Conservation (phyloP, 1,139 yeast species). For the Taphrina communis region DNA sequence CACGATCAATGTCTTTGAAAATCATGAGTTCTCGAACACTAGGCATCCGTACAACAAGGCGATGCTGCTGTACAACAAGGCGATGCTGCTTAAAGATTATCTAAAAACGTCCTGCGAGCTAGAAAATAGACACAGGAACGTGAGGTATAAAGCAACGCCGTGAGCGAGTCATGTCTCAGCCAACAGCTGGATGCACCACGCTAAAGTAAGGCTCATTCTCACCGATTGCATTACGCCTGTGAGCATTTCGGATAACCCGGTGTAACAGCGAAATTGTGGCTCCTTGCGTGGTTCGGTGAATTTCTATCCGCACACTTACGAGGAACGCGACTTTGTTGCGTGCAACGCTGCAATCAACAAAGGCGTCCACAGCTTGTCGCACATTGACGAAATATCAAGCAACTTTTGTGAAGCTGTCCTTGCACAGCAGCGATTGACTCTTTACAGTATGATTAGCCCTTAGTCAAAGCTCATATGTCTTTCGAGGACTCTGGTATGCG, state of each 20-base stretch:
- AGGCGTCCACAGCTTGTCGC: slow-evolving; percentile 7
- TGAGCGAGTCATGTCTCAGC: neutral
- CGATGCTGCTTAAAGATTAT: neutral
- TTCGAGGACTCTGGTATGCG: neutral
- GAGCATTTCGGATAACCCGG: too few species aligned
- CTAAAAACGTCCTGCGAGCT: too few species aligned
- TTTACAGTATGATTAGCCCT: too few species aligned
- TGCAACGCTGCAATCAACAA: neutral
- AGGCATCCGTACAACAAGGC: neutral
- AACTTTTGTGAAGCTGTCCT: too few species aligned
- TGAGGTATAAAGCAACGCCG: neutral
- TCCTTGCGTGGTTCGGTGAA: neutral
- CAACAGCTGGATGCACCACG: too few species aligned
- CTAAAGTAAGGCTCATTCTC: too few species aligned
- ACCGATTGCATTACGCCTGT: too few species aligned
- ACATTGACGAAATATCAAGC: neutral
- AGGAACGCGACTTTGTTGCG: neutral
- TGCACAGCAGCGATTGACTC: too few species aligned
- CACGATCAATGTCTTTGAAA: slow-evolving; percentile 2
- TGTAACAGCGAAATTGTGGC: neutral
- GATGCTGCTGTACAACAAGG: neutral
- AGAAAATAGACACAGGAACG: too few species aligned
- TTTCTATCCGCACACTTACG: neutral
- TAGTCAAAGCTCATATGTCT: neutral
- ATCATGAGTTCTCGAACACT: slow-evolving; percentile 6